phyloP scores from a whole-genome alignment of 1,284 basidiomycete species.

The Lignosus rhinocerotis region DNA sequence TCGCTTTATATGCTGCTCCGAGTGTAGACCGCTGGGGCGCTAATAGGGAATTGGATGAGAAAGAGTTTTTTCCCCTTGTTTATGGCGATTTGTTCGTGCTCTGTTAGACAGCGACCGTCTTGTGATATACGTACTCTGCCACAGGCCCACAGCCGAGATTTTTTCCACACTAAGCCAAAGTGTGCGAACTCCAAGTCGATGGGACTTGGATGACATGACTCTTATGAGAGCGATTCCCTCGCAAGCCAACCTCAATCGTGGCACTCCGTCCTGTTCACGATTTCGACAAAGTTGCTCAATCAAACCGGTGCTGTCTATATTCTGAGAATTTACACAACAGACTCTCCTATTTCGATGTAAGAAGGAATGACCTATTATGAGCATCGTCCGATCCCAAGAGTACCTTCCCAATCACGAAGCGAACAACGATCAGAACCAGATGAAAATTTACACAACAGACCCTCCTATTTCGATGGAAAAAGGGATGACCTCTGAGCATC shows the following conservation, averaged over 20 bases:
- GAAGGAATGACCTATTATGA: conserved; percentile 26
- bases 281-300: no score
- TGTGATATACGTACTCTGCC: background rate
- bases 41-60: conserved; percentile 16
- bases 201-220: no score
- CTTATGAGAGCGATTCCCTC: no score
- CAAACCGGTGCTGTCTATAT: no score
- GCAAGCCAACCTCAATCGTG: no score
- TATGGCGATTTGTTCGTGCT: conserved; percentile 21
- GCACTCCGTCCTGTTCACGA: no score
- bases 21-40: conserved; percentile 5
- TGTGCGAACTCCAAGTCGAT: no score
- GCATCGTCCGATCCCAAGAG: conserved; percentile 56
- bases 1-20: conserved; percentile 15
- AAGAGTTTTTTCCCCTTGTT: conserved; percentile 38
- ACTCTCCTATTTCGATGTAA: background rate
- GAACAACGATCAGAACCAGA: conserved; percentile 62
- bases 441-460: background rate
- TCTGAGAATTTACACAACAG: background rate
- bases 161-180: no score
- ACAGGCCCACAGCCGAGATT: no score
- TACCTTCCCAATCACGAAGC: conserved; percentile 65
- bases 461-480: conserved; percentile 2
- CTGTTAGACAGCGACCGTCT: background rate
- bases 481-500: conserved; percentile 28